phyloP scores from a whole-genome alignment of 805 yeast species.

The Spencermartinsiella europaea region DNA sequence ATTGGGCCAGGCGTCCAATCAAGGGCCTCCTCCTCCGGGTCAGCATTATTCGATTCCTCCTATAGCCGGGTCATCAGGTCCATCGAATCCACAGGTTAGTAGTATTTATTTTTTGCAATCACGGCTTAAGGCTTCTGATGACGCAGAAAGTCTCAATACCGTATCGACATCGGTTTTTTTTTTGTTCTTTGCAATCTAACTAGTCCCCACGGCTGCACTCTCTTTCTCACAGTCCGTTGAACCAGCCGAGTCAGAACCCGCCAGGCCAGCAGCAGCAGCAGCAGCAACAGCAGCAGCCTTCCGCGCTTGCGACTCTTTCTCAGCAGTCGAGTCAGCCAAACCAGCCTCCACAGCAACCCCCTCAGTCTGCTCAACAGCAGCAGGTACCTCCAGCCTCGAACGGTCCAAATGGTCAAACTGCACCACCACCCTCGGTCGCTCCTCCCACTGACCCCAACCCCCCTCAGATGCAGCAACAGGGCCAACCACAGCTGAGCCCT shows the following conservation, averaged over 20 bases:
- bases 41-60: conserved; percentile 17
- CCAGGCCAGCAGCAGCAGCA: conserved; percentile 3
- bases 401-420: conserved; percentile 12
- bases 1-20: conserved; percentile 16
- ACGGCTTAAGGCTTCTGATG: no score
- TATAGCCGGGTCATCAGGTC: conserved; percentile 4
- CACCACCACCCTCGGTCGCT: neutral
- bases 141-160: no score
- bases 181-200: no score
- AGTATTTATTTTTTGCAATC: no score
- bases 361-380: conserved; percentile 1
- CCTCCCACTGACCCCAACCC: neutral
- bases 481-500: neutral
- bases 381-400: conserved; percentile 13
- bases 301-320: no score
- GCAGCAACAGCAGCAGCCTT: neutral
- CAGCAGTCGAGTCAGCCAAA: neutral
- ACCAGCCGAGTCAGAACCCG: conserved; percentile 16
- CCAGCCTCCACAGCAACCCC: conserved; percentile 15
- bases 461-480: neutral
- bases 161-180: no score
- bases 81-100: neutral
- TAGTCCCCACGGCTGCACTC: conserved; percentile 1
- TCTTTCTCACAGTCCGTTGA: conserved; percentile 17
- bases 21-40: conserved; percentile 14